These are phyloP conservation scores for Zygoascus ofunaensis DNA, from an alignment of 805 yeast genomes.

Conservation along the genomic window DNA sequence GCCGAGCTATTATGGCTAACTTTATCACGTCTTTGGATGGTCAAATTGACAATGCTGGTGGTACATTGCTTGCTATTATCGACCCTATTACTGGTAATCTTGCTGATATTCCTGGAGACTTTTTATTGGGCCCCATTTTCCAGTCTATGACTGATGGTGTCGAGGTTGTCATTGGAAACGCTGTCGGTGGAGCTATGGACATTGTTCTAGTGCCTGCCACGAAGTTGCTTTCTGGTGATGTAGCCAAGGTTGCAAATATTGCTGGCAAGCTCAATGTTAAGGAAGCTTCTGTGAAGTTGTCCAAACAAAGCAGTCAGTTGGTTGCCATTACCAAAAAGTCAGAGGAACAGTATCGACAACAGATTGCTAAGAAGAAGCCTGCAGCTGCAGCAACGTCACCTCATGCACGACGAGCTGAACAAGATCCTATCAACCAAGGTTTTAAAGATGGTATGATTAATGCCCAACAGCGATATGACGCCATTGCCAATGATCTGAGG, in stretches of 20 bases:
- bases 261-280: conserved; percentile 8
- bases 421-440: conserved; percentile 6
- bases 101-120: conserved; percentile 10
- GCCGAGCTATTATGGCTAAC: conserved; percentile 11
- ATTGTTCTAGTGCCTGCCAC: conserved; percentile 23
- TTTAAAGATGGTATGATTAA: conserved; percentile 12
- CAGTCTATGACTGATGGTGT: conserved; percentile 29
- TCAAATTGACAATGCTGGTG: conserved; percentile 26
- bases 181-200: conserved; percentile 13
- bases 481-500: not conserved
- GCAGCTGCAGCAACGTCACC: no score
- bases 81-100: conserved; percentile 19
- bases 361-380: conserved; percentile 2
- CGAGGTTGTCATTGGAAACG: conserved; percentile 24
- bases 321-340: not conserved
- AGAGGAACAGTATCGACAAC: not conserved
- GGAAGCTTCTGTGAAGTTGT: conserved; percentile 4
- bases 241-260: conserved; percentile 7
- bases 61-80: conserved; percentile 14
- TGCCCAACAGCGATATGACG: conserved; percentile 12
- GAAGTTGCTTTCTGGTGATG: conserved; percentile 6
- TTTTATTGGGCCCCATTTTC: conserved; percentile 24
- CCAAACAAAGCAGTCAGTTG: conserved; percentile 6
- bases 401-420: not conserved
- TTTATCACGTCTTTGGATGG: conserved; percentile 27